phyloP scores from a whole-genome alignment of 2,329 filamentous ascomycete genomes.

The Sporothrix mexicana region DNA sequence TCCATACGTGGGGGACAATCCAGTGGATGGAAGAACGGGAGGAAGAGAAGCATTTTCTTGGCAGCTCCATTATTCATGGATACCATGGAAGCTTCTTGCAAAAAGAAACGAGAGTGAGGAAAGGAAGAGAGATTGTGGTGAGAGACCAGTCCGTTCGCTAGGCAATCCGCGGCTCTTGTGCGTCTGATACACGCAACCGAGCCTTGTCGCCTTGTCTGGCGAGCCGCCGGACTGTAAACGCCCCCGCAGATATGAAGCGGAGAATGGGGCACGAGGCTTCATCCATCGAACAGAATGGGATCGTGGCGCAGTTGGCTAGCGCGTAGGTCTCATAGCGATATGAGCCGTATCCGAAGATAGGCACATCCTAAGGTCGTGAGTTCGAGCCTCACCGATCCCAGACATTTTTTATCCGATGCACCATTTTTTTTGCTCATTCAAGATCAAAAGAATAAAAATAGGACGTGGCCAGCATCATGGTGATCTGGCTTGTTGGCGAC shows the following conservation, averaged over 20 bases:
- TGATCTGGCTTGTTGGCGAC: constrained; percentile 14
- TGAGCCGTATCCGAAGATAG: constrained; percentile 26
- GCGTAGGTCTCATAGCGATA: constrained; percentile 30
- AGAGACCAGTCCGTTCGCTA: background rate
- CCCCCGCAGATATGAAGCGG: too few relatives aligned
- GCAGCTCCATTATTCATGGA: background rate
- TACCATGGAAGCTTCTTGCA: background rate
- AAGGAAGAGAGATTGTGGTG: background rate
- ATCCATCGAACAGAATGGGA: constrained; percentile 17
- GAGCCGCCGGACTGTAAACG: background rate
- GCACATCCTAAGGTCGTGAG: constrained; percentile 39
- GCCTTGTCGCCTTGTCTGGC: background rate
- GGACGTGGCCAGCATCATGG: background rate
- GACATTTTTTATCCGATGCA: too few relatives aligned
- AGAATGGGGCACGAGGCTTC: background rate
- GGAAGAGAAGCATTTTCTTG: background rate
- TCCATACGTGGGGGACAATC: background rate
- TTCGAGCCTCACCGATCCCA: constrained; percentile 39
- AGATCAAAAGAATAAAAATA: background rate
- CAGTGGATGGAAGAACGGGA: background rate
- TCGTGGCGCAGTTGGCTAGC: constrained; percentile 31
- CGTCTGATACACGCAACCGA: constrained; percentile 4
- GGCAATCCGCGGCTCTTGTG: background rate
- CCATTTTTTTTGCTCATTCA: too few relatives aligned
- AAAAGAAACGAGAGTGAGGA: background rate